Percentiles rank a stretch among this genome's conserved stretches.
These are phyloP conservation scores for Tulasnella sp. DNA, from an alignment of 768 basidiomycete genomes.

Conservation along the genomic window DNA sequence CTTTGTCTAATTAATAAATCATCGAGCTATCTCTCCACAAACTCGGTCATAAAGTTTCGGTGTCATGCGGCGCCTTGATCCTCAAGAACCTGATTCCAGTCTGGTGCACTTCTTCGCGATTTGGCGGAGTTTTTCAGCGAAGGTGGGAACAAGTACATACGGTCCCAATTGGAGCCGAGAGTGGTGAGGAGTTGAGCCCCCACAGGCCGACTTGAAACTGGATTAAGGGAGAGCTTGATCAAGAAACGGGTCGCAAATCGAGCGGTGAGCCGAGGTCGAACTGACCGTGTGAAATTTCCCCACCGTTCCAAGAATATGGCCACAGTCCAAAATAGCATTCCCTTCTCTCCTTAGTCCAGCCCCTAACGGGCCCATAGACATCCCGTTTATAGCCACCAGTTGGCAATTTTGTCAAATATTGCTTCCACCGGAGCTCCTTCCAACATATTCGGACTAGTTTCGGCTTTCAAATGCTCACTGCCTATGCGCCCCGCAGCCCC, in stretches of 20 bases:
- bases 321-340: background rate
- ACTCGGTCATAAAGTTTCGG: slow-evolving; percentile 10
- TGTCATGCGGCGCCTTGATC: slow-evolving; percentile 9
- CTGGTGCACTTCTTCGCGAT: background rate
- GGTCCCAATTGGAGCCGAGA: background rate
- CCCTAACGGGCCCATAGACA: too few species aligned
- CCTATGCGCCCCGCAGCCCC: too few species aligned
- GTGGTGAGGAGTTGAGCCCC: background rate
- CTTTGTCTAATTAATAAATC: background rate
- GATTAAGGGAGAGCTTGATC: background rate
- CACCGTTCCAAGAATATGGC: too few species aligned
- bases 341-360: background rate
- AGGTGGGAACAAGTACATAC: slow-evolving; percentile 17
- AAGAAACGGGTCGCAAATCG: background rate
- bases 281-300: too few species aligned
- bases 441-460: background rate
- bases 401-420: background rate
- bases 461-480: background rate
- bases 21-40: background rate
- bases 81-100: background rate
- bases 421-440: background rate
- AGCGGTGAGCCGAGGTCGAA: too few species aligned
- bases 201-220: background rate
- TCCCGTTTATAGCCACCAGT: too few species aligned
- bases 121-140: slow-evolving; percentile 21